These are phyloP conservation scores for Phytophthora capsici DNA, from an alignment of 352 stramenopile genomes.

Conservation along the genomic window DNA sequence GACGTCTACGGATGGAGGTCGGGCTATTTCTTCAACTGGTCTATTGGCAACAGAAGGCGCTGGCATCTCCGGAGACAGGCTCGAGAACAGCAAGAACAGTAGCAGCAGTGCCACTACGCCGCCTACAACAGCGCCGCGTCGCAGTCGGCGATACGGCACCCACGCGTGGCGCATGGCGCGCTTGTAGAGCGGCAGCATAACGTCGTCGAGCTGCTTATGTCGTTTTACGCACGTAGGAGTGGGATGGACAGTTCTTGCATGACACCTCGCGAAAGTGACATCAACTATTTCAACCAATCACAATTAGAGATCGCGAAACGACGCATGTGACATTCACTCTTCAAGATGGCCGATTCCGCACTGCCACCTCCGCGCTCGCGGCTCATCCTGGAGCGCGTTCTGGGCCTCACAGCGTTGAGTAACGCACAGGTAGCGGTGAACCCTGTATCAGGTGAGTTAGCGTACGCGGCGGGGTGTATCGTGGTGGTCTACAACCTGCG, in stretches of 20 bases:
- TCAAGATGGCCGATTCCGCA: conserved; percentile 4
- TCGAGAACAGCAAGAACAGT: conserved; percentile 67
- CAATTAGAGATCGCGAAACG: background rate
- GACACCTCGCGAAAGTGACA: conserved; percentile 7
- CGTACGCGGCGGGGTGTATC: conserved; percentile 87
- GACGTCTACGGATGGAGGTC: conserved; percentile 1
- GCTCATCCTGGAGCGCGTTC: conserved; percentile 84
- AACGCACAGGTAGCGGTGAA: conserved; percentile 84
- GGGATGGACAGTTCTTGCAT: conserved; percentile 14
- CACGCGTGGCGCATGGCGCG: conserved; percentile 65
- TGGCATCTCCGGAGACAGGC: conserved; percentile 9
- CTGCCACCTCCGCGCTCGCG: conserved; percentile 39
- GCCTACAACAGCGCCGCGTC: conserved; percentile 50
- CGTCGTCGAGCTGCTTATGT: background rate
- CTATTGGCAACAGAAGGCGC: conserved; percentile 10
- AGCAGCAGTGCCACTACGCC: conserved; percentile 51
- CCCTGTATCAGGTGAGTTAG: conserved; percentile 78
- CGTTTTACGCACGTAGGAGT: conserved; percentile 9
- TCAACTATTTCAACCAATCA: conserved; percentile 24
- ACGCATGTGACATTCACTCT: conserved; percentile 13
- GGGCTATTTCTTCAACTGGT: conserved; percentile 14
- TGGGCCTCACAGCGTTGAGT: conserved; percentile 75
- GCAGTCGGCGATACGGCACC: conserved; percentile 69
- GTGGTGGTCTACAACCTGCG: conserved; percentile 92
- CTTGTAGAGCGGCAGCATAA: conserved; percentile 70